These are phyloP conservation scores for Sporothrix pallida DNA, from an alignment of 2,329 filamentous ascomycete species.

Conservation along the genomic window DNA sequence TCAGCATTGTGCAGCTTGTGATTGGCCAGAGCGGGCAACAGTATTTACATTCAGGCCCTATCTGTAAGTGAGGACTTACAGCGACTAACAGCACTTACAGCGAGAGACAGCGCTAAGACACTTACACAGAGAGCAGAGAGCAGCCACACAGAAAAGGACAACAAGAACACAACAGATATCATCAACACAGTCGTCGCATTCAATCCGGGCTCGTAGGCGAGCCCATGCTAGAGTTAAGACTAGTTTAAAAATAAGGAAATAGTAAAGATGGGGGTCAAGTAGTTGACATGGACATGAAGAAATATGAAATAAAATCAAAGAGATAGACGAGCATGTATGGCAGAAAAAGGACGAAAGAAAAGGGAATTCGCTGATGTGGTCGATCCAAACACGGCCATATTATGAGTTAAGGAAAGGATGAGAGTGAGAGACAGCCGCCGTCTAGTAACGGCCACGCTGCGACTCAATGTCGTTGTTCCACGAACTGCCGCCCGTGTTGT, in stretches of 20 bases:
- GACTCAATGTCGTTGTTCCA: constrained; percentile 39
- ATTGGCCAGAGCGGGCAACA: not conserved
- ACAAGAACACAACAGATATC: not conserved
- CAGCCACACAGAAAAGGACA: not conserved
- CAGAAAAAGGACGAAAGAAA: not conserved
- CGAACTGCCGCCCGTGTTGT: constrained; percentile 29
- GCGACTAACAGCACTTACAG: not conserved
- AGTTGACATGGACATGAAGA: not conserved
- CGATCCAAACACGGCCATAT: constrained; percentile 15
- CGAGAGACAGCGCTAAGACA: not conserved
- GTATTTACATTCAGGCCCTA: not conserved
- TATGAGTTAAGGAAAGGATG: not conserved
- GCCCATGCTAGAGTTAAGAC: not conserved
- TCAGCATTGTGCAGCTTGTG: not conserved
- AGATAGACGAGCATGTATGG: not conserved
- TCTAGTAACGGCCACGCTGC: constrained; percentile 37
- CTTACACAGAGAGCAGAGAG: not conserved
- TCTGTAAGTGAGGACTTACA: not conserved
- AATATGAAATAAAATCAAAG: not conserved
- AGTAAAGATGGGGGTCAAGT: not conserved
- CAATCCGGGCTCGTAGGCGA: not conserved
- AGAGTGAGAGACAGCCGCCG: not conserved
- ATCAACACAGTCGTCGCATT: constrained; percentile 22
- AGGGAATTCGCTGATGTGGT: not conserved
- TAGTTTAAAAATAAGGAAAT: not conserved